Percentiles rank a stretch among this genome's conserved stretches.
phyloP scores from a whole-genome alignment of 139 green algal species.

The Micromonas commoda region DNA sequence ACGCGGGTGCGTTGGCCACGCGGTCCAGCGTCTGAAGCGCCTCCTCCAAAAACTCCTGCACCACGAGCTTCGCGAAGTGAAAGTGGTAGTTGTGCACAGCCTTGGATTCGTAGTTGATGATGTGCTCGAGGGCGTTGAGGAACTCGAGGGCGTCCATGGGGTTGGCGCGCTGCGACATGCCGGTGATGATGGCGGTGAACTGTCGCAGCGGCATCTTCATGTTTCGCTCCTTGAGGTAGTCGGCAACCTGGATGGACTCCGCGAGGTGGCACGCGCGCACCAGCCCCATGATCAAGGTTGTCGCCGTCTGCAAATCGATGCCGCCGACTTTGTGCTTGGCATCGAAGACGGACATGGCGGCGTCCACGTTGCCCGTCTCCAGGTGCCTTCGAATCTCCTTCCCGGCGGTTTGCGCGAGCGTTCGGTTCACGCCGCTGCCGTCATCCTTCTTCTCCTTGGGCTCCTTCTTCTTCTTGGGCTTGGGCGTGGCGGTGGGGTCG shows the following conservation, averaged over 20 bases:
- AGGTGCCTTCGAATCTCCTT: background rate
- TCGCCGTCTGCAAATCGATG: background rate
- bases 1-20: slow-evolving; percentile 11
- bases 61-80: slow-evolving; percentile 7
- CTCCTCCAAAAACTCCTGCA: slow-evolving; percentile 22
- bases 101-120: slow-evolving; percentile 17
- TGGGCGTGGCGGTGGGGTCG: background rate
- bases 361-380: background rate
- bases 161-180: slow-evolving; percentile 10
- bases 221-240: background rate
- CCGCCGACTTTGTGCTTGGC: background rate
- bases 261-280: background rate
- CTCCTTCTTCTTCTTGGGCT: background rate
- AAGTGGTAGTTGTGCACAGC: slow-evolving; percentile 9
- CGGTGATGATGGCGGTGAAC: background rate
- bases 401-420: background rate
- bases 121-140: background rate
- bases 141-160: slow-evolving; percentile 5
- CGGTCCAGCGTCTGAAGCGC: slow-evolving; percentile 20
- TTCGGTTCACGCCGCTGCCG: background rate
- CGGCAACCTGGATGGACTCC: background rate
- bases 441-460: background rate
- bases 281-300: background rate
- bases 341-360: background rate
- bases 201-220: slow-evolving; percentile 16